Percentiles rank a stretch among this genome's conserved stretches.
Conservation (phyloP, 2,329 filamentous ascomycete species). For the Colletotrichum endophyticum region DNA sequence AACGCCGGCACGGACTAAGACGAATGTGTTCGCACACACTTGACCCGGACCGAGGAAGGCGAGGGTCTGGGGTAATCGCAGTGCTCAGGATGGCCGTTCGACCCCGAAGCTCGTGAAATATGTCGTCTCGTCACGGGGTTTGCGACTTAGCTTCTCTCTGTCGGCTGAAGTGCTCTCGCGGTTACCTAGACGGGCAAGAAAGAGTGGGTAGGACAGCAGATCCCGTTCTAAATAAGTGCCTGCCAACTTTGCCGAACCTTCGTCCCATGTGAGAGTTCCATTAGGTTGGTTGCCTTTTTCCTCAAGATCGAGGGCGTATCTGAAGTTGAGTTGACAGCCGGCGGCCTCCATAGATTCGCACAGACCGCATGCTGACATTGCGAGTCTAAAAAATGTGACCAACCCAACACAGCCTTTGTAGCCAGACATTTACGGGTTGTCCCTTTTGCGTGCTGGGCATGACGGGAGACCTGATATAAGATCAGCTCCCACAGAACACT, state of each 20-base stretch:
- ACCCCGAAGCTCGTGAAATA: background rate
- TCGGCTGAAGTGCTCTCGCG: background rate
- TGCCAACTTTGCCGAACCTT: background rate
- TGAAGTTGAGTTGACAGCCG: background rate
- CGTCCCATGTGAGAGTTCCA: background rate
- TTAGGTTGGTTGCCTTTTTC: background rate
- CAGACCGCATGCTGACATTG: background rate
- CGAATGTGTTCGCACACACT: background rate
- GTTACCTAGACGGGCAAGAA: background rate
- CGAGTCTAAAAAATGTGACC: background rate
- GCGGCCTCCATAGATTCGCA: background rate
- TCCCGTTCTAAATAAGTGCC: background rate
- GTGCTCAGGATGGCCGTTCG: background rate
- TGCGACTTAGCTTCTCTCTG: background rate
- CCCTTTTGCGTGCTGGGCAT: background rate
- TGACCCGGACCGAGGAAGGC: conserved; percentile 10
- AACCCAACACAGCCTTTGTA: background rate
- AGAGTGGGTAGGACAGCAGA: background rate
- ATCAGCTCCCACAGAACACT: background rate
- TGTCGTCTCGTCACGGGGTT: background rate
- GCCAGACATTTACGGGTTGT: background rate
- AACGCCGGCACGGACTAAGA: background rate
- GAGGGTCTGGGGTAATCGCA: background rate
- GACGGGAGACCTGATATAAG: background rate
- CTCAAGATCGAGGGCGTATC: background rate